Percentiles rank a stretch among this genome's conserved stretches.
phyloP scores from a whole-genome alignment of 2,329 filamentous ascomycete species.

The Ophiognomonia clavigignenti-juglandacearum region DNA sequence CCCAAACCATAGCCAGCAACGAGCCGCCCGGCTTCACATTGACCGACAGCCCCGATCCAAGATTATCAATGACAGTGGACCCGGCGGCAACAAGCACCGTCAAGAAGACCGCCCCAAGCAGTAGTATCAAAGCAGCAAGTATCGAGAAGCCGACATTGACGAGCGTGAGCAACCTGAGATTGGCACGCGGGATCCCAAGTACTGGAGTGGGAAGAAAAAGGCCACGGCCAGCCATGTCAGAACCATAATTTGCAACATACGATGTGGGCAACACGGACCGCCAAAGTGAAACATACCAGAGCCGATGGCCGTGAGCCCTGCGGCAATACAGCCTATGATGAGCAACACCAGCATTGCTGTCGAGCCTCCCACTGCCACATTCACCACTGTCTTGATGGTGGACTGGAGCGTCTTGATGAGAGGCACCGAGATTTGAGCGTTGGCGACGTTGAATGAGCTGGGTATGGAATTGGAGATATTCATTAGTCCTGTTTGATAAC shows the following conservation, averaged over 20 bases:
- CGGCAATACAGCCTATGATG: slow-evolving; percentile 14
- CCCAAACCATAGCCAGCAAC: slow-evolving; percentile 20
- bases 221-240: too few relatives aligned
- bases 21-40: slow-evolving; percentile 10
- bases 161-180: slow-evolving; percentile 12
- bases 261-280: background rate
- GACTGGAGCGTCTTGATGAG: slow-evolving; percentile 16
- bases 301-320: slow-evolving; percentile 16
- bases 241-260: background rate
- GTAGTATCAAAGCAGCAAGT: slow-evolving; percentile 9
- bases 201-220: background rate
- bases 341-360: slow-evolving; percentile 18
- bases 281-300: slow-evolving; percentile 7
- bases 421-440: slow-evolving; percentile 20
- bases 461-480: slow-evolving; percentile 21
- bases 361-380: slow-evolving; percentile 15
- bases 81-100: slow-evolving; percentile 17
- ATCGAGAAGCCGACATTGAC: slow-evolving; percentile 12
- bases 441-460: slow-evolving; percentile 17
- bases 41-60: slow-evolving; percentile 16
- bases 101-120: slow-evolving; percentile 14
- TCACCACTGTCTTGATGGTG: slow-evolving; percentile 14
- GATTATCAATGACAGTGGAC: slow-evolving; percentile 1
- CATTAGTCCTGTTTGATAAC: slow-evolving; percentile 16
- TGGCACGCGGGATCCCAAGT: slow-evolving; percentile 14